These are phyloP conservation scores for Primulina tabacum DNA, from an alignment of 257 asterid species.

Conservation along the genomic window DNA sequence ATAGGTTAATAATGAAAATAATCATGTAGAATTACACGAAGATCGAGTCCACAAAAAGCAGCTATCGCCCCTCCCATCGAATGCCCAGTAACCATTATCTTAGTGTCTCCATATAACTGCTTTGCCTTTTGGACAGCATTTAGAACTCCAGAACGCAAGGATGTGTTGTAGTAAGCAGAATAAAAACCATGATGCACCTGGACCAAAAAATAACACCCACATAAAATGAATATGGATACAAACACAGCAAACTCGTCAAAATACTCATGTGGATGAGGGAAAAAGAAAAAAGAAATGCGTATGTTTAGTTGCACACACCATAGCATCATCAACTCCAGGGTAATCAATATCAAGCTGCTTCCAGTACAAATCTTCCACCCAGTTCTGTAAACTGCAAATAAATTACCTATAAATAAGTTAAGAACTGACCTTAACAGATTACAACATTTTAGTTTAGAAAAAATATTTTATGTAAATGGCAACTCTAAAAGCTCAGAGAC, in stretches of 20 bases:
- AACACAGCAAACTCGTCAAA: constrained; percentile 10
- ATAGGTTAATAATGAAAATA: constrained; percentile 10
- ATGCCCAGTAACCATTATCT: constrained; percentile 83
- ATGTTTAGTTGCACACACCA: constrained; percentile 44
- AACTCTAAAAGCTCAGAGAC: constrained; percentile 12
- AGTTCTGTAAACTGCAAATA: constrained; percentile 78
- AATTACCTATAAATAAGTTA: constrained; percentile 18
- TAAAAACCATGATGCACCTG: constrained; percentile 99
- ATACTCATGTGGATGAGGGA: constrained; percentile 1
- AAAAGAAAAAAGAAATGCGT: constrained; percentile 11
- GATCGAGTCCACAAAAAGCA: constrained; percentile 90
- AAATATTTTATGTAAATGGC: background rate
- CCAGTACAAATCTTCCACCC: constrained; percentile 97
- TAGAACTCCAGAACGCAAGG: constrained; percentile 72
- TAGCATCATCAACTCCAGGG: constrained; percentile 88
- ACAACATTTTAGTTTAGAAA: constrained; percentile 6
- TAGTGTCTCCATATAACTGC: constrained; percentile 58
- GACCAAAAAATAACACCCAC: constrained; percentile 17
- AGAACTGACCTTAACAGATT: background rate
- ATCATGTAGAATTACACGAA: constrained; percentile 47
- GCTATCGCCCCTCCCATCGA: constrained; percentile 99
- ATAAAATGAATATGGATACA: background rate
- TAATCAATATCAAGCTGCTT: constrained; percentile 87
- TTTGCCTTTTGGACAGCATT: constrained; percentile 54
- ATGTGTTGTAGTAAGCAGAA: constrained; percentile 82